phyloP scores from a whole-genome alignment of 768 basidiomycete genomes.

The Rhizopogon vinicolor region DNA sequence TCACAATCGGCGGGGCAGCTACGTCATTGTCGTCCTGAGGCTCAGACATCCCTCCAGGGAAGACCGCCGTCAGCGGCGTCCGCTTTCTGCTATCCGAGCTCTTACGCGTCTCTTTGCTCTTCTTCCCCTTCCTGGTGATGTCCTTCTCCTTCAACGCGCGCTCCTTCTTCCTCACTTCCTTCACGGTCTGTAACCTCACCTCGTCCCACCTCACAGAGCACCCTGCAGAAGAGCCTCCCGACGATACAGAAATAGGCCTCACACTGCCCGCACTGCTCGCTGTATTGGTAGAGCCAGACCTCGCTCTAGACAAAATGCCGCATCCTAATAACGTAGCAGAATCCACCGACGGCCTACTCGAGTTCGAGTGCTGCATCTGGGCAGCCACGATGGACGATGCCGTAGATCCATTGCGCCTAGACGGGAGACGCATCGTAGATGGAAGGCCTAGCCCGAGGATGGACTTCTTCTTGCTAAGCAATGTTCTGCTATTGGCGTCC shows the following conservation, averaged over 20 bases:
- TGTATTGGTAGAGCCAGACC: conserved; percentile 32
- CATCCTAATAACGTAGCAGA: conserved; percentile 25
- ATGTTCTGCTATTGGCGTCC: neutral
- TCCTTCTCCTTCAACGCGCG: conserved; percentile 24
- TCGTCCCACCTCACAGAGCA: conserved; percentile 51
- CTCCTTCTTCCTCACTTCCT: conserved; percentile 40
- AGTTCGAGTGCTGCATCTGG: neutral
- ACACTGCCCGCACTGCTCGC: conserved; percentile 38
- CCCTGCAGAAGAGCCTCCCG: conserved; percentile 36
- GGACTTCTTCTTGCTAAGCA: conserved; percentile 46
- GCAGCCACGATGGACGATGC: conserved; percentile 27
- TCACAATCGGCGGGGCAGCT: conserved; percentile 25
- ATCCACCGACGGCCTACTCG: conserved; percentile 26
- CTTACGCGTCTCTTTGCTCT: conserved; percentile 27
- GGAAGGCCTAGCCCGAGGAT: conserved; percentile 62
- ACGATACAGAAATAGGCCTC: conserved; percentile 39
- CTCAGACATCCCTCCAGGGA: conserved; percentile 37
- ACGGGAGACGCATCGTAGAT: conserved; percentile 45
- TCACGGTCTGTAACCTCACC: conserved; percentile 41
- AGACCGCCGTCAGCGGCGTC: conserved; percentile 54
- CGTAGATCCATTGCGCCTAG: conserved; percentile 28
- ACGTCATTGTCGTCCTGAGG: conserved; percentile 7
- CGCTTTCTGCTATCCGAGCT: conserved; percentile 49
- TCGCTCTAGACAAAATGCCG: conserved; percentile 27
- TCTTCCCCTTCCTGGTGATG: conserved; percentile 29